These are phyloP conservation scores for Lachancea nothofagi DNA, from an alignment of 805 yeast genomes.

Conservation along the genomic window DNA sequence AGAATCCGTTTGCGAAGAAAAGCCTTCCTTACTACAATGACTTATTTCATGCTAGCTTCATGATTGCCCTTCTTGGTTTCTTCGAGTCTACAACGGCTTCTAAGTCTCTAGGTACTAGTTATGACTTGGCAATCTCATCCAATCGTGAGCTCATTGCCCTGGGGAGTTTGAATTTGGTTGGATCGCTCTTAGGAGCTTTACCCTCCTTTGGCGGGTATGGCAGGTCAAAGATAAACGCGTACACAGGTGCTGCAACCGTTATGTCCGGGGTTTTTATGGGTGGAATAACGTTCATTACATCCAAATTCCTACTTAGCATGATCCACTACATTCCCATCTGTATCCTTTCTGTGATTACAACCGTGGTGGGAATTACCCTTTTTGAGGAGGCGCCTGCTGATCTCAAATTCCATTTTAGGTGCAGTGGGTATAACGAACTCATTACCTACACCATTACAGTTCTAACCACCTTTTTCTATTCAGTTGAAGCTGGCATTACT, in stretches of 20 bases:
- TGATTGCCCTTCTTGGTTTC: slow-evolving; percentile 81
- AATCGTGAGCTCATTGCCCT: slow-evolving; percentile 89
- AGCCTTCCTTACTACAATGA: slow-evolving; percentile 46
- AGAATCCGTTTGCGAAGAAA: slow-evolving; percentile 51
- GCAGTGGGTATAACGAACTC: slow-evolving; percentile 74
- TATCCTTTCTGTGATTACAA: slow-evolving; percentile 72
- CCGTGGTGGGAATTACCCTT: slow-evolving; percentile 68
- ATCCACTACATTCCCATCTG: slow-evolving; percentile 75
- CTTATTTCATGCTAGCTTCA: slow-evolving; percentile 62
- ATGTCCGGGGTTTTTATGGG: slow-evolving; percentile 83
- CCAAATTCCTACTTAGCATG: slow-evolving; percentile 51
- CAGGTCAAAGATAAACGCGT: slow-evolving; percentile 79
- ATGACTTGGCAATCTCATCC: slow-evolving; percentile 60
- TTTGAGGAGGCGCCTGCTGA: slow-evolving; percentile 84
- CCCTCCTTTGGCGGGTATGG: slow-evolving; percentile 98
- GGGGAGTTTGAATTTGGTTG: slow-evolving; percentile 66
- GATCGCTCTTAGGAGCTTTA: slow-evolving; percentile 57
- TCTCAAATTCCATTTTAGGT: slow-evolving; percentile 61
- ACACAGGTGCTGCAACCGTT: slow-evolving; percentile 84
- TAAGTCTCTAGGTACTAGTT: slow-evolving; percentile 72
- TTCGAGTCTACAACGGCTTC: slow-evolving; percentile 93
- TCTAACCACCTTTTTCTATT: slow-evolving; percentile 56
- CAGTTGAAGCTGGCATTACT: slow-evolving; percentile 85
- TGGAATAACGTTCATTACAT: slow-evolving; percentile 59
- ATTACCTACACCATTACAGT: slow-evolving; percentile 62